Conservation (phyloP, 2,329 filamentous ascomycete species). For the Trichoderma brevicompactum region DNA sequence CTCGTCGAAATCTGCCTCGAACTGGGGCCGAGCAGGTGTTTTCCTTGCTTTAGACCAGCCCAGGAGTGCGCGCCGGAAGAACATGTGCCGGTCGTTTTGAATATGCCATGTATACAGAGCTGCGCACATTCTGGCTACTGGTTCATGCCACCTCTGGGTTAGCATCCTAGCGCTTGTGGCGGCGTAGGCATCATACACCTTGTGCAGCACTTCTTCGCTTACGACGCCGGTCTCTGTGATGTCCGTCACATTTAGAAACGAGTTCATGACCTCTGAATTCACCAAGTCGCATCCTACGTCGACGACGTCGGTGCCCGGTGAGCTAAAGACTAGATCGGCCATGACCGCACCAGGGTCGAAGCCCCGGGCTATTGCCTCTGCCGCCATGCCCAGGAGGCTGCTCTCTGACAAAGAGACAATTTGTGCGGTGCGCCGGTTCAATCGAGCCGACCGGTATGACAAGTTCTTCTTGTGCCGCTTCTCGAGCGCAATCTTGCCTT, state of each 20-base stretch:
- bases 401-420: constrained; percentile 33
- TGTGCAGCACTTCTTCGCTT: constrained; percentile 32
- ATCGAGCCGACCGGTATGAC: constrained; percentile 26
- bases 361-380: constrained; percentile 32
- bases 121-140: constrained; percentile 40
- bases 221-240: constrained; percentile 31
- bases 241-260: constrained; percentile 33
- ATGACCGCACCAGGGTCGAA: constrained; percentile 33
- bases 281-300: constrained; percentile 34
- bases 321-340: constrained; percentile 33
- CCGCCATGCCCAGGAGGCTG: constrained; percentile 33
- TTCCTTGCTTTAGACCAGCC: constrained; percentile 40
- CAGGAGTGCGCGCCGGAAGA: constrained; percentile 39
- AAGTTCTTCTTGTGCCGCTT: constrained; percentile 24
- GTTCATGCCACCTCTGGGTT: constrained; percentile 41
- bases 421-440: constrained; percentile 30
- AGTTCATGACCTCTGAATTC: constrained; percentile 35
- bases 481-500: constrained; percentile 32
- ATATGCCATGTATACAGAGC: constrained; percentile 42
- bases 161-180: constrained; percentile 37
- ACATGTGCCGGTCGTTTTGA: constrained; percentile 41
- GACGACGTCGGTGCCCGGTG: constrained; percentile 33
- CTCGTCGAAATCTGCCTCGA: constrained; percentile 40
- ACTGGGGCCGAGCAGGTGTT: constrained; percentile 32
- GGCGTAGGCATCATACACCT: constrained; percentile 33